phyloP scores from a whole-genome alignment of 345 rosid species.

The Leavenworthia alabamica region DNA sequence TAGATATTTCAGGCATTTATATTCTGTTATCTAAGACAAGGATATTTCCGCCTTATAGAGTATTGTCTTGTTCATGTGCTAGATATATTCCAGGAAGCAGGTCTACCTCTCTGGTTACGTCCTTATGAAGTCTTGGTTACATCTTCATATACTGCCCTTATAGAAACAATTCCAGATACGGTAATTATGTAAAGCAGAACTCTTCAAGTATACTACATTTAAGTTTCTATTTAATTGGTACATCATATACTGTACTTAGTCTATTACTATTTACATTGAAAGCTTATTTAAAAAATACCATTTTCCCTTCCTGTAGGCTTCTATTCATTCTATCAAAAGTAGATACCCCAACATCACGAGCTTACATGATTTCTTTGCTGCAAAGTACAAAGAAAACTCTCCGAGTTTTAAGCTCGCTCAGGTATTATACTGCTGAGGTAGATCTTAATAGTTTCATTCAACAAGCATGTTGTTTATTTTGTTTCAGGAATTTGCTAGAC shows the following conservation, averaged over 20 bases:
- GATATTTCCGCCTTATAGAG: not conserved
- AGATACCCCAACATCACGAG: constrained; percentile 78
- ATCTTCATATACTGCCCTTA: constrained; percentile 95
- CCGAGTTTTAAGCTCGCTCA: constrained; percentile 92
- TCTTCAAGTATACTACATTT: no score
- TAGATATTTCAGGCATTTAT: not conserved
- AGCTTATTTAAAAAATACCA: no score
- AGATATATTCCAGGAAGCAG: constrained; percentile 99
- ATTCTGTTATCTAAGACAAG: not conserved
- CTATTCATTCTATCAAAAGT: constrained; percentile 93
- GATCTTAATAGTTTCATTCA: not conserved
- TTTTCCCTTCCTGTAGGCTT: constrained; percentile 58
- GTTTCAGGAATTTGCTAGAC: no score
- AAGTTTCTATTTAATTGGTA: no score
- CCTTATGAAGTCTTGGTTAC: constrained; percentile 94
- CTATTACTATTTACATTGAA: no score
- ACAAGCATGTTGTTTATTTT: constrained; percentile 6
- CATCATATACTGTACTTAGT: no score
- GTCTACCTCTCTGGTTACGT: constrained; percentile 97
- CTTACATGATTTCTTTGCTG: constrained; percentile 82
- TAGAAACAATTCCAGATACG: constrained; percentile 97
- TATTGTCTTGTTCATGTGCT: constrained; percentile 20
- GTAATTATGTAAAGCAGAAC: no score
- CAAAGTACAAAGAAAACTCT: constrained; percentile 77
- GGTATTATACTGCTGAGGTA: constrained; percentile 42